Evolutionary conservation across 768 basidiomycete genomes (phyloP), one percentile per base, ranked within the genome.

Genomic region (Auricularia sp.): DNA sequence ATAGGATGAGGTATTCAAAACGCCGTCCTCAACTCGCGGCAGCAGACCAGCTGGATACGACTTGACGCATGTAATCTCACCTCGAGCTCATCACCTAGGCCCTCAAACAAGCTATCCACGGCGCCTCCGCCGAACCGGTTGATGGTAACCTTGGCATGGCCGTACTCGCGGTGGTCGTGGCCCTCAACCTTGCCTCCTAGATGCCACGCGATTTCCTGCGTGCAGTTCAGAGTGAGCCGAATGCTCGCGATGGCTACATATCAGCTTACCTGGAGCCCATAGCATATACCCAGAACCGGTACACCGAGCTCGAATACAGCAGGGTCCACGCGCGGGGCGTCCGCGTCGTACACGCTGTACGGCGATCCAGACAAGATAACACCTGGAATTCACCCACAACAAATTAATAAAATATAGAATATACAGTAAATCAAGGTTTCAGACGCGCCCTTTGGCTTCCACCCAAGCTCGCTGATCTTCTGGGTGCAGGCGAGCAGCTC

Each of bases 351-450:
- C 21, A 98, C 97, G 36, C 96, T 98, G 77, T 96, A 98, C 0
- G 97, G 97, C 1, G 97, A 98, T 53, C 97, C 97, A 44, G 95
- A 98, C 44, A 99, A 82, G 71, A 98, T 98, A 74, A 99, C 88
- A 64, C 96, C 96, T 89, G 66, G 6, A 56, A 29, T 14, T 29
- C 29, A 29, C 29, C 29, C 29, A 29, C 29, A 29, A 29, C 12
- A 36, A 44, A 39, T 81, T 67, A 14, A 60, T 39, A 18, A 29
- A 62, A 11, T 54, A 56, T 29, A 36, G 39, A 14, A 1, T 44
- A 10, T 33, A 60, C n/a, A 21, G 43, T 14, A 18, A n/a, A 39
- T 35, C 7, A 16, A 58, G 21, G 63, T 68, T 23, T 42, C 53
- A 42, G 0, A 42, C 39, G 33, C 36, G 93, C 96, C 97, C 80